A percentile compares a stretch with the other conserved stretches of the same genome.
phyloP scores from a whole-genome alignment of 148 eudicot species.

The Salicornia ramosissima region DNA sequence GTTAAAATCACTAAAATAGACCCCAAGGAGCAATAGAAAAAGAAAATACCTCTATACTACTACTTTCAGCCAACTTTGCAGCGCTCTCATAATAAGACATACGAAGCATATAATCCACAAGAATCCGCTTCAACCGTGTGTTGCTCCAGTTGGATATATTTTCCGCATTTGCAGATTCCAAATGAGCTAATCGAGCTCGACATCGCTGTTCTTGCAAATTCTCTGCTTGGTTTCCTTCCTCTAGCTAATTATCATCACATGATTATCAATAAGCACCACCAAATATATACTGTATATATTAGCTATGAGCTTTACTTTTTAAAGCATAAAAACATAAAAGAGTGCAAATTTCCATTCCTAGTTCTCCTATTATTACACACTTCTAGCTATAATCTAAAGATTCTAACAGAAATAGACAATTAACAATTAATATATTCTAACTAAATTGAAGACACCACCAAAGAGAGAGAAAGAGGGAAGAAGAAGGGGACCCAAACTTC shows the following conservation, averaged over 20 bases:
- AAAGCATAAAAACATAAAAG: not conserved
- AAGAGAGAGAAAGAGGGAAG: not conserved
- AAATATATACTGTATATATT: too few relatives aligned
- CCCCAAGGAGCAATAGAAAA: conserved; percentile 10
- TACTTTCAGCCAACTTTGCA: conserved; percentile 61
- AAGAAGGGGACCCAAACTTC: not conserved
- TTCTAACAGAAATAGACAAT: not conserved
- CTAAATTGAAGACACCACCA: too few relatives aligned
- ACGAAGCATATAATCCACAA: conserved; percentile 94
- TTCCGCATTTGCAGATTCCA: conserved; percentile 73
- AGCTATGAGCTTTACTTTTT: not conserved
- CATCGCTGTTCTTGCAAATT: conserved; percentile 84
- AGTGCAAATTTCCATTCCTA: too few relatives aligned
- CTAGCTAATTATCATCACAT: conserved; percentile 44
- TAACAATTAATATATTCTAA: too few relatives aligned
- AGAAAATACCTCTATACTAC: conserved; percentile 63
- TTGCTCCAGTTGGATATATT: conserved; percentile 64
- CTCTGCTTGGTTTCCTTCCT: conserved; percentile 78
- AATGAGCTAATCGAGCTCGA: conserved; percentile 65
- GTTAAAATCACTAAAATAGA: too few relatives aligned
- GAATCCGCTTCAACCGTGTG: conserved; percentile 76
- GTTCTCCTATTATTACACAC: too few relatives aligned
- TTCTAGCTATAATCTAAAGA: not conserved
- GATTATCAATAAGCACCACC: too few relatives aligned
- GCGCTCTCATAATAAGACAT: conserved; percentile 95